These are phyloP conservation scores for Rubia yunnanensis DNA, from an alignment of 257 asterid species.

Conservation along the genomic window DNA sequence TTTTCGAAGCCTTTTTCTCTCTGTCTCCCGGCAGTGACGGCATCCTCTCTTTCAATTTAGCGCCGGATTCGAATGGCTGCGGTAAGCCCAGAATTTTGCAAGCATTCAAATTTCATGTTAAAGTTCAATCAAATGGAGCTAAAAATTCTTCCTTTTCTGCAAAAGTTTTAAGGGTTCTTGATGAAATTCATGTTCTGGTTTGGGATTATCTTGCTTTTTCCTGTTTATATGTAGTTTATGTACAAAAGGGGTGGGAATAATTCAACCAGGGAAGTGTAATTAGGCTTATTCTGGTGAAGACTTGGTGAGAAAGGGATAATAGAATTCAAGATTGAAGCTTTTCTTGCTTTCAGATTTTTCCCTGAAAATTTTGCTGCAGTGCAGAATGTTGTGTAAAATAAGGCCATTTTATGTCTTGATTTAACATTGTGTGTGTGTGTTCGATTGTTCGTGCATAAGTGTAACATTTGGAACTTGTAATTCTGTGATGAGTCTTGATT, in stretches of 20 bases:
- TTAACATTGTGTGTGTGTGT: neutral
- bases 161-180: neutral
- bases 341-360: neutral
- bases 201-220: neutral
- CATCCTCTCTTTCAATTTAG: neutral
- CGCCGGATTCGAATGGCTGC: slow-evolving; percentile 8
- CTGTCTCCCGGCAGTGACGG: neutral
- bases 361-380: neutral
- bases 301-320: neutral
- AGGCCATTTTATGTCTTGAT: neutral
- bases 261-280: neutral
- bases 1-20: neutral
- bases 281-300: neutral
- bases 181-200: neutral
- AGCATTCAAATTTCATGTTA: neutral
- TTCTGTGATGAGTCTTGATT: neutral
- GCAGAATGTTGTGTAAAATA: neutral
- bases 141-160: too few species aligned
- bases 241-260: neutral
- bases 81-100: slow-evolving; percentile 1
- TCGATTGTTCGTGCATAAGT: neutral
- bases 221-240: neutral
- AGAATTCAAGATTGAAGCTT: neutral
- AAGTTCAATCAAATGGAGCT: too few species aligned
- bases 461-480: neutral